Percentiles rank a stretch among this genome's conserved stretches.
These are phyloP conservation scores for Dioscorea zingiberensis DNA, from an alignment of 106 monocot species.

Conservation along the genomic window DNA sequence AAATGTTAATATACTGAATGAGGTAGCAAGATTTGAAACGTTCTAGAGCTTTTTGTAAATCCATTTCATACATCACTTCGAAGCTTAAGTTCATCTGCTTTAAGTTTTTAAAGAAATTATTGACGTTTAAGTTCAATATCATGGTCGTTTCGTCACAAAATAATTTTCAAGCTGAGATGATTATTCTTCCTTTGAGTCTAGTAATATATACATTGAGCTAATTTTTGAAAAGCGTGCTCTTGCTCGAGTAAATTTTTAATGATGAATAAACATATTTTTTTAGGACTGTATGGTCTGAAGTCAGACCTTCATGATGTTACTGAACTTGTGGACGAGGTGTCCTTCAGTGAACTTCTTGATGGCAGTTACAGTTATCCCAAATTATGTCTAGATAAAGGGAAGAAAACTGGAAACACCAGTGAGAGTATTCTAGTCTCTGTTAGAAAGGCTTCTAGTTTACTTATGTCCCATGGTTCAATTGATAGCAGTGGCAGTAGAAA, in stretches of 20 bases:
- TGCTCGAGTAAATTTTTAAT: no score
- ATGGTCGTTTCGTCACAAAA: no score
- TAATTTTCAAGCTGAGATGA: no score
- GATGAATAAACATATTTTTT: neutral
- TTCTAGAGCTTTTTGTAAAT: slow-evolving; percentile 17
- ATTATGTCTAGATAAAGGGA: slow-evolving; percentile 43
- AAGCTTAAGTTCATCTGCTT: no score
- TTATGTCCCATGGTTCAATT: slow-evolving; percentile 23
- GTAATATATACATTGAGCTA: no score
- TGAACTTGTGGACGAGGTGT: slow-evolving; percentile 50
- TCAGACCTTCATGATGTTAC: slow-evolving; percentile 48
- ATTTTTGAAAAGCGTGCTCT: no score
- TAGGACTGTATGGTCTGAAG: slow-evolving; percentile 63
- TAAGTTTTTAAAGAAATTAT: no score
- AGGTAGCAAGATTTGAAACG: slow-evolving; percentile 44
- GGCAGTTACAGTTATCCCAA: slow-evolving; percentile 41
- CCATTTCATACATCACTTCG: slow-evolving; percentile 6
- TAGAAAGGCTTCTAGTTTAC: slow-evolving; percentile 53
- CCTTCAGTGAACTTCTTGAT: slow-evolving; percentile 72
- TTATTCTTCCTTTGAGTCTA: no score
- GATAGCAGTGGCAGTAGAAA: slow-evolving; percentile 10
- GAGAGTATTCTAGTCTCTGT: slow-evolving; percentile 58
- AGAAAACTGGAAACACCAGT: slow-evolving; percentile 35
- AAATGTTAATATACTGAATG: slow-evolving; percentile 20
- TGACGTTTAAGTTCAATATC: no score